Conservation (phyloP, 768 basidiomycete genomes). For the Tubosaeta brunneosetosa region DNA sequence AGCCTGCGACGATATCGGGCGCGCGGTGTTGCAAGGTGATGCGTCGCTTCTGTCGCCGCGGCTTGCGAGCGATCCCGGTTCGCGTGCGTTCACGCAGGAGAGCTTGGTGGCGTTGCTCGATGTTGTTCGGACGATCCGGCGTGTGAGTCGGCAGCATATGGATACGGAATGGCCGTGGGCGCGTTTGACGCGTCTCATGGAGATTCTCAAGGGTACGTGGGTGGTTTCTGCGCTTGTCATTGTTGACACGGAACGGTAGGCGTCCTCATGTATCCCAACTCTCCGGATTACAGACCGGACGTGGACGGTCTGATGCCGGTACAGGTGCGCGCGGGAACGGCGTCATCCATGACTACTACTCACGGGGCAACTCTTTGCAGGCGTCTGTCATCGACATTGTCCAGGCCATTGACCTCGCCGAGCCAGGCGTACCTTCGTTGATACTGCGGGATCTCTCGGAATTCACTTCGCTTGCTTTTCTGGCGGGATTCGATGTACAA, state of each 20-base stretch:
- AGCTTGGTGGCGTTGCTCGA: constrained; percentile 79
- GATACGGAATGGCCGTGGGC: constrained; percentile 60
- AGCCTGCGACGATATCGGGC: constrained; percentile 63
- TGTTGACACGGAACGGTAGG: constrained; percentile 35
- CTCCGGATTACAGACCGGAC: constrained; percentile 86
- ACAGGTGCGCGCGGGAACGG: constrained; percentile 46
- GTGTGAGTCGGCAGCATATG: constrained; percentile 43
- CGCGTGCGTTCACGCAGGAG: constrained; percentile 51
- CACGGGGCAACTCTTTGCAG: constrained; percentile 35
- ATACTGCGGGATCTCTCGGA: constrained; percentile 82
- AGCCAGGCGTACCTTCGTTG: constrained; percentile 60
- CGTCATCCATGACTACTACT: not conserved
- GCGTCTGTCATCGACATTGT: constrained; percentile 69
- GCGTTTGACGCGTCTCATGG: constrained; percentile 63
- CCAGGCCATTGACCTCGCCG: constrained; percentile 58
- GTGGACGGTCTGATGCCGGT: constrained; percentile 76
- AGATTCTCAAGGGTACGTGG: constrained; percentile 65
- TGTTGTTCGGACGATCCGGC: constrained; percentile 58
- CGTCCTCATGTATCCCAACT: constrained; percentile 72
- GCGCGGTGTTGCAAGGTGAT: constrained; percentile 37
- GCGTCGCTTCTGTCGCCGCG: constrained; percentile 12
- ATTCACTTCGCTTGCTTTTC: constrained; percentile 82
- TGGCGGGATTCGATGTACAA: constrained; percentile 66
- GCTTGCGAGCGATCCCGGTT: constrained; percentile 2
- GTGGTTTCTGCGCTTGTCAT: not conserved